Percentiles rank a stretch among this genome's conserved stretches.
phyloP scores from a whole-genome alignment of 2,329 filamentous ascomycete genomes.

The Diaporthe capsici region DNA sequence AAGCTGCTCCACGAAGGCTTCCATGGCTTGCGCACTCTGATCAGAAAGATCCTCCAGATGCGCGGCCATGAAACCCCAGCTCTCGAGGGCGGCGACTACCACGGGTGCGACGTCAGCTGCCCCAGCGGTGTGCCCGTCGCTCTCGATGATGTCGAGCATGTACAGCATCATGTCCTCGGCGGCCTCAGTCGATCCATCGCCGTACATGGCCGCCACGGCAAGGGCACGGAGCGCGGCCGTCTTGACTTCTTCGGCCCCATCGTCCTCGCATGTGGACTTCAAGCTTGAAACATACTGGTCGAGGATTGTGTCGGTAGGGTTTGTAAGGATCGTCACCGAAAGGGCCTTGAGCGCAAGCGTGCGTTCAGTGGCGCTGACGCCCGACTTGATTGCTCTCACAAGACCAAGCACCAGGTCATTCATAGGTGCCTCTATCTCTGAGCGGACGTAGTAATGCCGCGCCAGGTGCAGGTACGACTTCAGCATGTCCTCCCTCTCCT shows the following conservation, averaged over 20 bases:
- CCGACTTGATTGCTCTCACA: constrained; percentile 78
- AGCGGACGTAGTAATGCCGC: constrained; percentile 76
- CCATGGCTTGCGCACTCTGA: constrained; percentile 79
- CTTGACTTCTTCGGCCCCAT: constrained; percentile 78
- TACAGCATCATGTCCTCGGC: constrained; percentile 81
- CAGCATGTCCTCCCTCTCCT: constrained; percentile 77
- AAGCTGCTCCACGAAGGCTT: constrained; percentile 88
- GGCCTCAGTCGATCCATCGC: constrained; percentile 78
- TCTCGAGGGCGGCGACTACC: constrained; percentile 81
- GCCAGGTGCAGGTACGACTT: constrained; percentile 74
- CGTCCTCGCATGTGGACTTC: constrained; percentile 76
- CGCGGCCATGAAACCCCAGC: constrained; percentile 86
- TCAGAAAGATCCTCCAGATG: constrained; percentile 81
- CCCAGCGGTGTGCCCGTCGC: constrained; percentile 80
- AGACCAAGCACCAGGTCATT: constrained; percentile 76
- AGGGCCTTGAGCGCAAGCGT: constrained; percentile 80
- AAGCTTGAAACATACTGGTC: constrained; percentile 71
- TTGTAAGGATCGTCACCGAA: constrained; percentile 77
- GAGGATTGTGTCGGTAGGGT: constrained; percentile 75
- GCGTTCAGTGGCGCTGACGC: constrained; percentile 77
- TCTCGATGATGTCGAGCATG: constrained; percentile 82
- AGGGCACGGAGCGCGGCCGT: constrained; percentile 81
- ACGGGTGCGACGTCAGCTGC: constrained; percentile 79
- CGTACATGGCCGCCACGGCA: constrained; percentile 80
- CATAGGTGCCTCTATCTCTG: constrained; percentile 71